phyloP scores from a whole-genome alignment of 176 grass and related monocot genomes.

The Avena atlantica region DNA sequence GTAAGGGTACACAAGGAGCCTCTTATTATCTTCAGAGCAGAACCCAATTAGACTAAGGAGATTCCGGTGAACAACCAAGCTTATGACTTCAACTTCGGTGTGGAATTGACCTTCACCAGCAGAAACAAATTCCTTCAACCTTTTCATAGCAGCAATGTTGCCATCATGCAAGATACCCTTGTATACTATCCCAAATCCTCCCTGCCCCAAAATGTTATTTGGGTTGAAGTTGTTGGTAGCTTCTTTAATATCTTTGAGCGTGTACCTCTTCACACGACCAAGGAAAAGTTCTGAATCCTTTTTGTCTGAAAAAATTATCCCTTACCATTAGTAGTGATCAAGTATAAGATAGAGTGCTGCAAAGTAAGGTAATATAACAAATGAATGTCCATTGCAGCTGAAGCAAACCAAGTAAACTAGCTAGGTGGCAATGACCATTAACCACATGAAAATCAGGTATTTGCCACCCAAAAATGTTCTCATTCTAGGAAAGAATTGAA shows the following conservation, averaged over 20 bases:
- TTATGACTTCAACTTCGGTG: constrained; percentile 87
- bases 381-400: not conserved
- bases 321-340: not conserved
- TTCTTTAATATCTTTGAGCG: constrained; percentile 63
- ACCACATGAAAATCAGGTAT: not conserved
- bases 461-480: not conserved
- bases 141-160: constrained; percentile 67
- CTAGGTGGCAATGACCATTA: not conserved
- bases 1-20: constrained; percentile 85
- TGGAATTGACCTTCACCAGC: constrained; percentile 70
- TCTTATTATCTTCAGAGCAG: constrained; percentile 66
- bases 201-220: constrained; percentile 82
- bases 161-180: constrained; percentile 64
- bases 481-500: constrained; percentile 18
- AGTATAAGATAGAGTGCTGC: constrained; percentile 16
- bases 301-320: constrained; percentile 54
- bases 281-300: constrained; percentile 43
- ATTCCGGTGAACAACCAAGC: constrained; percentile 81
- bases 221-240: constrained; percentile 75
- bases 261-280: constrained; percentile 77
- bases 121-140: constrained; percentile 56
- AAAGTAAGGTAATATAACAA: not conserved
- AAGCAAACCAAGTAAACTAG: not conserved
- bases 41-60: constrained; percentile 73
- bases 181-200: constrained; percentile 86